Conservation (phyloP, 2,329 filamentous ascomycete genomes). For the Aspergillus awamori region DNA sequence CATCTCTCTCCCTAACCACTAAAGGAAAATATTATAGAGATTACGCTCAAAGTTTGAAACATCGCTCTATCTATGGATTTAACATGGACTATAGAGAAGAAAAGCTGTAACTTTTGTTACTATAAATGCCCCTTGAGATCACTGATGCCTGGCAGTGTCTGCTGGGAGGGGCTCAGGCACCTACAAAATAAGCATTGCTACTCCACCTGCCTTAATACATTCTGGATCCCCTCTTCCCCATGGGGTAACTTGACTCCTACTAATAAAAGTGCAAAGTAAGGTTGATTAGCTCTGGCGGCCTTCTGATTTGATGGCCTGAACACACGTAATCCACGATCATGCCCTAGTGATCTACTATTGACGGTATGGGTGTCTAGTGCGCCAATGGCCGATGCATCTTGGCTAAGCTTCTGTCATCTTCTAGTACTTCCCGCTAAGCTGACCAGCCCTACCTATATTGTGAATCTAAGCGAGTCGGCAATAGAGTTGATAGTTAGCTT, state of each 20-base stretch:
- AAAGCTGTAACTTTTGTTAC: no score
- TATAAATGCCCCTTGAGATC: no score
- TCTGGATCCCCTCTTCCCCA: slow-evolving; percentile 7
- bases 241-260: background rate
- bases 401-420: background rate
- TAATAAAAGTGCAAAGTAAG: no score
- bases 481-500: background rate
- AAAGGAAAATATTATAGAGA: no score
- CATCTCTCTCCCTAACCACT: background rate
- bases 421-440: background rate
- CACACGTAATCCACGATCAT: slow-evolving; percentile 1
- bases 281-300: background rate
- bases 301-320: background rate
- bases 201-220: slow-evolving; percentile 5
- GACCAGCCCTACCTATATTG: background rate
- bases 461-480: background rate
- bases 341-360: slow-evolving; percentile 1
- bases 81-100: no score
- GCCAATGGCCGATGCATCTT: slow-evolving; percentile 1
- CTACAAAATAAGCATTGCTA: background rate
- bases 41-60: no score
- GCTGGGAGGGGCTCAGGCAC: background rate
- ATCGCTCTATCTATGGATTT: no score
- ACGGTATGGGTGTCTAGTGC: background rate
- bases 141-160: background rate